These are phyloP conservation scores for Candida fluviatilis DNA, from an alignment of 805 yeast genomes.

Conservation along the genomic window DNA sequence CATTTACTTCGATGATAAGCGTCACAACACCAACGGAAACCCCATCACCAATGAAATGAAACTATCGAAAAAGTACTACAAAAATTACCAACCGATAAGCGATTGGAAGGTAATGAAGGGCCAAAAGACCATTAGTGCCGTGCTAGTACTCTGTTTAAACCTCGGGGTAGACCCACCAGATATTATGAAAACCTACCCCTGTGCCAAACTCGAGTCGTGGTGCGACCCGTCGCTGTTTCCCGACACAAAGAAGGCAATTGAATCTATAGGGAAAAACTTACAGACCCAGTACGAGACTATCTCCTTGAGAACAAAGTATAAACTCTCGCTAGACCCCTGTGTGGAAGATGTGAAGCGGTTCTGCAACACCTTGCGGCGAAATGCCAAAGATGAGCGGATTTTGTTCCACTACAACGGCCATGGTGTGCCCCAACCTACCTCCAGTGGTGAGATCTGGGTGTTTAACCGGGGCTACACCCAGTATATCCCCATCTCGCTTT, in stretches of 20 bases:
- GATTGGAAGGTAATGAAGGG: slow-evolving; percentile 94
- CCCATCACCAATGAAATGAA: slow-evolving; percentile 61
- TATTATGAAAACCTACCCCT: slow-evolving; percentile 85
- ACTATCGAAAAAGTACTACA: slow-evolving; percentile 30
- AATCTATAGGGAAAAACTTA: slow-evolving; percentile 81
- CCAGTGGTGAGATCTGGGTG: slow-evolving; percentile 97
- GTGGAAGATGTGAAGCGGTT: slow-evolving; percentile 93
- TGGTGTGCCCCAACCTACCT: slow-evolving; percentile 97
- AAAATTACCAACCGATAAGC: slow-evolving; percentile 62
- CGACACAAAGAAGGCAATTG: slow-evolving; percentile 88
- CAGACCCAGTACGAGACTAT: slow-evolving; percentile 88
- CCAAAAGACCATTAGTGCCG: slow-evolving; percentile 91
- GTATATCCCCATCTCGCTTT: slow-evolving; percentile 93
- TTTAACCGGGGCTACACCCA: slow-evolving; percentile 96
- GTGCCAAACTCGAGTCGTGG: slow-evolving; percentile 91
- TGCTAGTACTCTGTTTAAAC: slow-evolving; percentile 83
- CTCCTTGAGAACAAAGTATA: slow-evolving; percentile 82
- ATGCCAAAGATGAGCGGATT: slow-evolving; percentile 90
- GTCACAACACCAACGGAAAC: slow-evolving; percentile 87
- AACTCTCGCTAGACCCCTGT: slow-evolving; percentile 88
- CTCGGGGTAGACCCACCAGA: slow-evolving; percentile 98
- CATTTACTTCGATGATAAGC: slow-evolving; percentile 84
- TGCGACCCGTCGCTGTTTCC: slow-evolving; percentile 78
- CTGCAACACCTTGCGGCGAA: slow-evolving; percentile 81
- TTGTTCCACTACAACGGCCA: slow-evolving; percentile 96